Conservation (phyloP, 306 rosid genomes). For the Carpinus viminea region DNA sequence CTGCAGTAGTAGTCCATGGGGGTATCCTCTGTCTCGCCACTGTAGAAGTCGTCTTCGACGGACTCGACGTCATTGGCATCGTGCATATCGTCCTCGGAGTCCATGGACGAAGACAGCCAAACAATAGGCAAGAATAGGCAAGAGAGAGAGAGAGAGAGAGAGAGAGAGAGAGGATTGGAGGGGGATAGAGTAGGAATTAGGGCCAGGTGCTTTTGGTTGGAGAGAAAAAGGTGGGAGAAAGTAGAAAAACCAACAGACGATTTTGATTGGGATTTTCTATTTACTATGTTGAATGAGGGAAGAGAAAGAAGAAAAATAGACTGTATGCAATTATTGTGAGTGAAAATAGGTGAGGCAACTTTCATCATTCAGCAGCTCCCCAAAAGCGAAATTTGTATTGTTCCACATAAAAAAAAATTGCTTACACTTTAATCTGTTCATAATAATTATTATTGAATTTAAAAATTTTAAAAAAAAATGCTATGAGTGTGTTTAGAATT, state of each 20-base stretch:
- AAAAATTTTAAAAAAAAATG: too few species aligned
- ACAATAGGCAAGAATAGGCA: not conserved
- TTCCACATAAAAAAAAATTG: too few species aligned
- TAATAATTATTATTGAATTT: too few species aligned
- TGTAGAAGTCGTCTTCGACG: constrained; percentile 75
- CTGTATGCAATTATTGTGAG: too few species aligned
- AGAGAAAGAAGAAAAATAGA: too few species aligned
- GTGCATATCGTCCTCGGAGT: constrained; percentile 87
- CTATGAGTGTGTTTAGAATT: too few species aligned
- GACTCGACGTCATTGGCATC: constrained; percentile 78
- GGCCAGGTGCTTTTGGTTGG: not conserved
- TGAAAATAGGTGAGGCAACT: too few species aligned
- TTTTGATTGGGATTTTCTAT: too few species aligned
- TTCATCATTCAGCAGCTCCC: too few species aligned
- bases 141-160: not conserved
- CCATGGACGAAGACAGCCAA: constrained; percentile 44
- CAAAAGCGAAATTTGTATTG: too few species aligned
- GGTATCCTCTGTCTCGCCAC: constrained; percentile 65
- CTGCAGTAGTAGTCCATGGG: constrained; percentile 55
- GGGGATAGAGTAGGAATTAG: not conserved
- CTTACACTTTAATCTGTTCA: too few species aligned
- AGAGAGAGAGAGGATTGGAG: not conserved
- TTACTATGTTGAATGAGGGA: too few species aligned
- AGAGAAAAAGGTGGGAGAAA: not conserved
- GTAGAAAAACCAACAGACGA: not conserved